Base-by-base conservation (phyloP, 495 filamentous ascomycete species). In the Neurospora sp. region DNA sequence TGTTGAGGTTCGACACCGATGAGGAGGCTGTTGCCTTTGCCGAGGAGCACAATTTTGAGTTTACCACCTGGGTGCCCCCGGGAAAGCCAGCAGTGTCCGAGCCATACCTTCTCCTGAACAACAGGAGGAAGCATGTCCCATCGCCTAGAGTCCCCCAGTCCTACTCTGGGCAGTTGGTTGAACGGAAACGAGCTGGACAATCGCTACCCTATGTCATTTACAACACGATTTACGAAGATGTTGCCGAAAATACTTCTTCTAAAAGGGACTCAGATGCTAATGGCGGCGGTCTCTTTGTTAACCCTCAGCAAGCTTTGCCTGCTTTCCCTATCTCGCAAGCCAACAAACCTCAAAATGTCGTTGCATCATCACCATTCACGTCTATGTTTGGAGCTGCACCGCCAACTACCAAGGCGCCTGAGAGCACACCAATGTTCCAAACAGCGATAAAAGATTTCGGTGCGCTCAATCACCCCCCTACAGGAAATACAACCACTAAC, bases 1-100 rank as follows among this genome's bases (percentile, higher is more conserved):
- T 89, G 9, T 82, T 98, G 41, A 87, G 87, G 59, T 94, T 97
- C 70, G 94, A 97, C 78, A 85, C 90, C 8, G 84, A 89, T 42
- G 86, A 91, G 12, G 88, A 97, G 75, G 91, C 91, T 1, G 80
- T 88, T 3, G 82, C 88, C 3, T 97, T 94, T 76, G 90, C 87
- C 66, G 83, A 92, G 80, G 84, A 88, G 10, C 90, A 94, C 75
- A 89, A 88, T 22, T 85, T 97, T 44, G 78, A 84, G 35, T 87
- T 97, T 42, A 74, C 79, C 78, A 83, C 16, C 79, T 77, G 77
- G 66, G 75, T 75, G 6, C 77, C 78, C 3, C 75, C 79, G 11
- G 75, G 76, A 1, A 77, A 75, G 68, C n/a, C 68, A 7, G 42
- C 87, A 18, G 87, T 85, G 61, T 82, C 82, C 10, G 83, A 83